phyloP scores from a whole-genome alignment of 176 grass and related monocot species.

The Melocanna baccifera region DNA sequence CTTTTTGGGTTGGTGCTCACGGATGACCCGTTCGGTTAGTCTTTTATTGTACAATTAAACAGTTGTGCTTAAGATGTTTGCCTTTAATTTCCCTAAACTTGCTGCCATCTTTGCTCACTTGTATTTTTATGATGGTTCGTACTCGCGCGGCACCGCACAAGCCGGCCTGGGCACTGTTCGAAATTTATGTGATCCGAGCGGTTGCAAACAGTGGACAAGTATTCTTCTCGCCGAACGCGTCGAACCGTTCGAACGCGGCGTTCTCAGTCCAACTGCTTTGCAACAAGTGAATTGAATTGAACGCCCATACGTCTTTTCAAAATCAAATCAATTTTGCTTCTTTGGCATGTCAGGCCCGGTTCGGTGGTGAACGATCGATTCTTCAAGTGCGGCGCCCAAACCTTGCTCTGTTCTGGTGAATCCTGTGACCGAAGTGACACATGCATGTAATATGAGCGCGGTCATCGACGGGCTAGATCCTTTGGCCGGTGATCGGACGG shows the following conservation, averaged over 20 bases:
- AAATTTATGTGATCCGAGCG: background rate
- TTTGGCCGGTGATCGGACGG: background rate
- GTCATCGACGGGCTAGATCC: background rate
- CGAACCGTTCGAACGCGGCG: too few relatives aligned
- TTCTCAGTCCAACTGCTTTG: background rate
- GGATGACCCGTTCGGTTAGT: background rate
- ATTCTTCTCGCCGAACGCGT: too few relatives aligned
- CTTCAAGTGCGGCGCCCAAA: background rate
- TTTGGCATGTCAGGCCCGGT: background rate
- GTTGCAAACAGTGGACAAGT: background rate
- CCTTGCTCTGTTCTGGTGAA: background rate
- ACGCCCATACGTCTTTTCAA: constrained; percentile 23
- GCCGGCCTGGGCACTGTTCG: background rate
- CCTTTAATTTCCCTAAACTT: background rate
- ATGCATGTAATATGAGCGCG: background rate
- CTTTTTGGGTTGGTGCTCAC: background rate
- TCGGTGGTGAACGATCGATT: background rate
- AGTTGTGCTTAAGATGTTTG: too few relatives aligned
- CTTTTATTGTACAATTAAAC: too few relatives aligned
- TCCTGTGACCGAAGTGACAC: constrained; percentile 16
- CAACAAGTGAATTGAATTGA: constrained; percentile 2
- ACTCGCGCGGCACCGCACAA: background rate
- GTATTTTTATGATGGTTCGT: background rate
- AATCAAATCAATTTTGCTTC: background rate
- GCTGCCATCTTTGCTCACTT: background rate